Conservation (phyloP, 768 basidiomycete species). For the Kwoniella heveanensis region DNA sequence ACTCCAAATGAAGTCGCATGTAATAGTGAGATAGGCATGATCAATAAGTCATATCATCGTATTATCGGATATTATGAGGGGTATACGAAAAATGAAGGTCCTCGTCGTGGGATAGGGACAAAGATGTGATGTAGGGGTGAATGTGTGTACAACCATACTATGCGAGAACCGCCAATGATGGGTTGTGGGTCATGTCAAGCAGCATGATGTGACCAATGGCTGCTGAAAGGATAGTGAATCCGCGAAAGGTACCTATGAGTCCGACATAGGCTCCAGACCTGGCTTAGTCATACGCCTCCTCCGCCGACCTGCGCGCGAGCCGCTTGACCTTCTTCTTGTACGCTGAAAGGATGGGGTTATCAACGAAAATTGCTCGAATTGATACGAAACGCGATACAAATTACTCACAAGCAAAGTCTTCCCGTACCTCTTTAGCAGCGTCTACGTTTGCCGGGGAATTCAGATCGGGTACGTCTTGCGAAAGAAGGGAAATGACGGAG, state of each 20-base stretch:
- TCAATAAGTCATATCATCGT: background rate
- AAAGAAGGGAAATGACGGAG: slow-evolving; percentile 93
- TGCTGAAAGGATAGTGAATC: too few relatives aligned
- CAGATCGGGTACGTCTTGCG: slow-evolving; percentile 84
- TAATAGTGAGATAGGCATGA: background rate
- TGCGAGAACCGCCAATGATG: too few relatives aligned
- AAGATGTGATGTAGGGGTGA: too few relatives aligned
- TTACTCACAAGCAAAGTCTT: slow-evolving; percentile 48
- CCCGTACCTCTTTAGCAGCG: slow-evolving; percentile 65
- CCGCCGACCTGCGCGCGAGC: slow-evolving; percentile 80
- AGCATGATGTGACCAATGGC: too few relatives aligned
- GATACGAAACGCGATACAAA: background rate
- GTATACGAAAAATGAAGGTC: background rate
- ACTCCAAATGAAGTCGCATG: background rate
- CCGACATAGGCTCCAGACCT: too few relatives aligned
- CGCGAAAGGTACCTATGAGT: too few relatives aligned
- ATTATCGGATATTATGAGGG: background rate
- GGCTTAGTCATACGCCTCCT: slow-evolving; percentile 74
- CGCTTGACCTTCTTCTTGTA: slow-evolving; percentile 97
- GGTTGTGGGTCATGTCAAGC: too few relatives aligned
- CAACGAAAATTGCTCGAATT: background rate
- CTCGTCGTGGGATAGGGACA: too few relatives aligned
- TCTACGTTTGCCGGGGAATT: slow-evolving; percentile 97
- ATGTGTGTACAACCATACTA: background rate
- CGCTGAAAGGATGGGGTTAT: slow-evolving; percentile 56